Conservation (phyloP, 305 asterid genomes). For the Fraxinus xanthoxyloides region DNA sequence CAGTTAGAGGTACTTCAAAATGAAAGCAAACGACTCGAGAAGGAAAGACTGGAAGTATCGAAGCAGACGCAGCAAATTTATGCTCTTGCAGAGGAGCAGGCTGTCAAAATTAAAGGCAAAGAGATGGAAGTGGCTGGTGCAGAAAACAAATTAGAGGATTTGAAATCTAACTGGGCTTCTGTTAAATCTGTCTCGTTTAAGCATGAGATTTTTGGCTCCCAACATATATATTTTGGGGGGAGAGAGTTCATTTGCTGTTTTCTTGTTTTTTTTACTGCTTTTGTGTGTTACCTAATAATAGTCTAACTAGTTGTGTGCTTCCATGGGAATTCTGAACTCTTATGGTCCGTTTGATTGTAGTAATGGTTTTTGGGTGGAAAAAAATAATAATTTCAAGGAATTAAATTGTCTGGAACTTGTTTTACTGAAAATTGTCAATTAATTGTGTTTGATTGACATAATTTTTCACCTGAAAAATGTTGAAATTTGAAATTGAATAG, state of each 20-base stretch:
- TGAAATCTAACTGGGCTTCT: constrained; percentile 3
- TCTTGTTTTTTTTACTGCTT: background rate
- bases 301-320: background rate
- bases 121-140: background rate
- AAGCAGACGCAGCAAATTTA: background rate
- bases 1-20: background rate
- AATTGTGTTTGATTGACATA: too few relatives aligned
- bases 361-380: too few relatives aligned
- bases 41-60: background rate
- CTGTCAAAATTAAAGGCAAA: background rate
- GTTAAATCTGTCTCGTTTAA: background rate
- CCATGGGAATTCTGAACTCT: background rate
- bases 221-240: background rate
- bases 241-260: background rate
- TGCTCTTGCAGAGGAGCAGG: background rate
- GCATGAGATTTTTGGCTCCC: background rate
- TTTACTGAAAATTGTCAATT: too few relatives aligned
- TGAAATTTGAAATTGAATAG: too few relatives aligned
- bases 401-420: too few relatives aligned
- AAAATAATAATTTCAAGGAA: too few relatives aligned
- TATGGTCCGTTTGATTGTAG: background rate
- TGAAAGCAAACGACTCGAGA: background rate
- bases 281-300: background rate
- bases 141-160: background rate
- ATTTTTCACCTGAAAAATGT: too few relatives aligned